phyloP scores from a whole-genome alignment of 2,329 filamentous ascomycete genomes.

The Aspergillus ruber region DNA sequence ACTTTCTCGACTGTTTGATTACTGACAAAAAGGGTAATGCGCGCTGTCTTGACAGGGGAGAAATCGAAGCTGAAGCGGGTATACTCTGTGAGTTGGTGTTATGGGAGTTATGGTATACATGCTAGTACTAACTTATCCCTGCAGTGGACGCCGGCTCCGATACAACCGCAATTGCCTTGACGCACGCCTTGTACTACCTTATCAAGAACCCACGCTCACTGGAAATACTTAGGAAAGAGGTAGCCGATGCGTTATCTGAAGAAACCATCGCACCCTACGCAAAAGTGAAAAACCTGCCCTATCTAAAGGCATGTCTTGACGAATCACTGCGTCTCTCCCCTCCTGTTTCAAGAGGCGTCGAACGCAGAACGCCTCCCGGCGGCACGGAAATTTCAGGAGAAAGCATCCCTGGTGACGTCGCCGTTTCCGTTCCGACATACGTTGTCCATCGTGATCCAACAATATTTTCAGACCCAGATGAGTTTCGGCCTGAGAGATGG shows the following conservation, averaged over 20 bases:
- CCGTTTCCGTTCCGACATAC: background rate
- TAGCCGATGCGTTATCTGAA: background rate
- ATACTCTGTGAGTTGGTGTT: background rate
- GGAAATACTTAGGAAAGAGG: background rate
- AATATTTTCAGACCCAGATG: background rate
- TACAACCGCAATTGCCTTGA: conserved; percentile 14
- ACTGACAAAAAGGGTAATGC: background rate
- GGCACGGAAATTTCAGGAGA: conserved; percentile 6
- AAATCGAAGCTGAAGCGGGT: background rate
- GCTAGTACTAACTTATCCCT: background rate
- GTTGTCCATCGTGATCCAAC: background rate
- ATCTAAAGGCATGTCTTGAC: conserved; percentile 7
- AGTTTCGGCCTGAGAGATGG: conserved; percentile 4
- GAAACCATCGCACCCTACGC: background rate
- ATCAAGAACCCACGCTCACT: conserved; percentile 8
- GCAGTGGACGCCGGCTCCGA: conserved; percentile 2
- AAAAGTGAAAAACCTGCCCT: conserved; percentile 5
- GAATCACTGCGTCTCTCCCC: conserved; percentile 6
- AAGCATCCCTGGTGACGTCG: conserved; percentile 2
- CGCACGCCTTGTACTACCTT: conserved; percentile 14
- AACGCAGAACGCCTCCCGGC: conserved; percentile 6
- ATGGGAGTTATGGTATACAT: background rate
- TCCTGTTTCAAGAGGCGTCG: conserved; percentile 2
- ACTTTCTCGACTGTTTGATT: conserved; percentile 37
- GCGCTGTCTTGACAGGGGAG: background rate